Base-by-base conservation (phyloP, 2,329 filamentous ascomycete species). In the Aureobasidium musti region DNA sequence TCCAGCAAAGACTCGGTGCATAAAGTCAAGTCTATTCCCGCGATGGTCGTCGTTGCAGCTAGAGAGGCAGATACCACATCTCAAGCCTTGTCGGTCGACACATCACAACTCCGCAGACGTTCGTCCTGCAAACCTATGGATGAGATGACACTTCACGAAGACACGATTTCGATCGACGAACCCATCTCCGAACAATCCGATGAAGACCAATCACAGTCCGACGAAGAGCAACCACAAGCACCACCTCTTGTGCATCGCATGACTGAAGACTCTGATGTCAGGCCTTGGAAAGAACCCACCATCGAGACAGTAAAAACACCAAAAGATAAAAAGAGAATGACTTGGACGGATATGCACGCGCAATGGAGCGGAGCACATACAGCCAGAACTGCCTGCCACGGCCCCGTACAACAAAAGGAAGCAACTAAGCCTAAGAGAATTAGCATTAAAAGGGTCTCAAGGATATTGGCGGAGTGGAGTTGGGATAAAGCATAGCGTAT, bases 331-430 rank as follows among this genome's bases (percentile, higher is more conserved):
- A 63, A 63, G 21, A 47, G 60, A 17, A 14, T 63, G 21, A 63
- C 60, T 0, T 63, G 60, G 60, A 63, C 52, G 5, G 60, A 63
- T 19, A 13, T 63, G 7, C 60, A 63, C 19, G 35, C 45, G 7
- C 60, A 63, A 30, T 63, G 60, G 60, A 33, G n/a, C 5, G n/a
- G n/a, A 2, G 26, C 50, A 33, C 60, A 63, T 17, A 37, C 50
- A 2, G 7, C 33, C 1, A 21, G 60, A 1, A 49, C 60, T 0
- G 47, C 60, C 1, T 63, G 37, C 11, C 60, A 63, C 5, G 60
- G 60, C 8, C 30, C 30, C 1, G 4, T 10, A 5, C 37, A 26
- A 5, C 37, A 26, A 8, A 50, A 63, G 6, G 19, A 50, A 49
- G 19, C 41, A 28, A 5, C 19, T 26, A 21, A 63, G 30, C 41